Percentiles rank a stretch among this genome's conserved stretches.
Evolutionary conservation across 2,329 filamentous ascomycete genomes (phyloP).

Genomic region (Trichoderma koningiopsis): DNA sequence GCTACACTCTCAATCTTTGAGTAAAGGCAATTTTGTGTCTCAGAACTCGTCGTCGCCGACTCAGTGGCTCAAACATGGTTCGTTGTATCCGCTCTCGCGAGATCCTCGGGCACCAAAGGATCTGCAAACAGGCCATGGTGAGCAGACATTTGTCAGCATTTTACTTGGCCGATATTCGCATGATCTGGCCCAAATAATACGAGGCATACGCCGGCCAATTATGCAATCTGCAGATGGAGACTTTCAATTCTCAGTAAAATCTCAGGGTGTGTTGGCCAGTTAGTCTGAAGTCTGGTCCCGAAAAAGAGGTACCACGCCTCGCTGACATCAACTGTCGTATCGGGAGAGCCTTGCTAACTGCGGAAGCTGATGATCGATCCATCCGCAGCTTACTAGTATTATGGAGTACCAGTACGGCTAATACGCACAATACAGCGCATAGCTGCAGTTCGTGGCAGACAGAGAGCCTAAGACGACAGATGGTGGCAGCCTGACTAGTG

Average conservation of each 20-base stretch:
- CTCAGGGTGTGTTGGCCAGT: neutral
- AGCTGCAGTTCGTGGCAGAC: conserved; percentile 18
- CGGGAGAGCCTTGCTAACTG: conserved; percentile 13
- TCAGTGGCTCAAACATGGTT: neutral
- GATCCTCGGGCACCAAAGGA: neutral
- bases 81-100: neutral
- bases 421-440: conserved; percentile 11
- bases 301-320: neutral
- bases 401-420: neutral
- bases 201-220: conserved; percentile 11
- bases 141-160: conserved; percentile 6
- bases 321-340: conserved; percentile 10
- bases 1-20: neutral
- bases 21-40: neutral
- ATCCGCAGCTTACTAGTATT: conserved; percentile 7
- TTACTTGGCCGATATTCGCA: neutral
- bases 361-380: conserved; percentile 22
- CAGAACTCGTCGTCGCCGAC: neutral
- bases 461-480: conserved; percentile 17
- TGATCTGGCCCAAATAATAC: neutral
- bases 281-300: neutral
- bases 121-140: conserved; percentile 6
- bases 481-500: conserved; percentile 19
- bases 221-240: neutral
- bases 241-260: neutral